These are phyloP conservation scores for Thamnidium elegans DNA, from an alignment of 192 early-diverging fungal genomes.

Conservation along the genomic window DNA sequence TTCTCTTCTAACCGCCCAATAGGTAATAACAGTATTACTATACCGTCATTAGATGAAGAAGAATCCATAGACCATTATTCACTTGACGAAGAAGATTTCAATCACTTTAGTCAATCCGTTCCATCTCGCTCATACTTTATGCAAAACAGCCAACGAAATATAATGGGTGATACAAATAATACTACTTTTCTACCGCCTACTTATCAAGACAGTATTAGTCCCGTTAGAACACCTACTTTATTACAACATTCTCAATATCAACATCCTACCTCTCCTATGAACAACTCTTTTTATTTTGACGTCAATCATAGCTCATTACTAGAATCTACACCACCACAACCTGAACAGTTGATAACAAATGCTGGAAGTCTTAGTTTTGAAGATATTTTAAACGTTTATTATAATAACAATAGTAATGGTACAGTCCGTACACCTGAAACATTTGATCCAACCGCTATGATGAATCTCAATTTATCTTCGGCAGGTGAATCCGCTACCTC, in stretches of 20 bases:
- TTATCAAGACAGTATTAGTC: background rate
- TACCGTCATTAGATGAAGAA: conserved; percentile 22
- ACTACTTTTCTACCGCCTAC: background rate
- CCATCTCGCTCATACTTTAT: conserved; percentile 9
- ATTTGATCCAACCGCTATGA: background rate
- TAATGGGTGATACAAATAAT: background rate
- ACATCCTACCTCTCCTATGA: background rate
- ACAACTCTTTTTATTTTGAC: conserved; percentile 14
- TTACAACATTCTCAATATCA: conserved; percentile 8
- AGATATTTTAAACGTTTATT: conserved; percentile 35
- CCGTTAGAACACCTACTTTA: background rate
- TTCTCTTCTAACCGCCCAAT: background rate
- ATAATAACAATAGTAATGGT: background rate
- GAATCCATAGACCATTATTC: background rate
- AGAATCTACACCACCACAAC: background rate
- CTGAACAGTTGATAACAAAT: conserved; percentile 10
- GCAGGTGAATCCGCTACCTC: background rate
- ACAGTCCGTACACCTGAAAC: background rate
- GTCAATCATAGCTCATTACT: too few species aligned
- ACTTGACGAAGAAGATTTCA: background rate
- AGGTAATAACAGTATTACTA: conserved; percentile 23
- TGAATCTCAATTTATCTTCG: conserved; percentile 1
- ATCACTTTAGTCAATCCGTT: conserved; percentile 7
- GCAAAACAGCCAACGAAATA: background rate
- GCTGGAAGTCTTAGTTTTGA: conserved; percentile 34